phyloP scores from a whole-genome alignment of 371 early-diverging fungal species.

The Smittium mucronatum region DNA sequence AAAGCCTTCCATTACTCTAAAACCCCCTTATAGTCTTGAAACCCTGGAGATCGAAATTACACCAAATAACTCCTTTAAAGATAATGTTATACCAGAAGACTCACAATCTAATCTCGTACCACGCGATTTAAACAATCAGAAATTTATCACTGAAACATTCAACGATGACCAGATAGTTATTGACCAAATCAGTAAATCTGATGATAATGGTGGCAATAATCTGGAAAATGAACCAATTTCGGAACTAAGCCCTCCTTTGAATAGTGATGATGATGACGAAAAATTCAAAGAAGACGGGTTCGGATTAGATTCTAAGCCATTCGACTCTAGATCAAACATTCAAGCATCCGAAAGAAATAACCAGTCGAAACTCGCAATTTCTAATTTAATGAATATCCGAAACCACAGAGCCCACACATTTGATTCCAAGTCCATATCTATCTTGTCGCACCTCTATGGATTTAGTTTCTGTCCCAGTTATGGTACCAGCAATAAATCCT shows the following conservation, averaged over 20 bases:
- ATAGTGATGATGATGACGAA: background rate
- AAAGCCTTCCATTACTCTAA: no score
- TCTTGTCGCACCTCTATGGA: background rate
- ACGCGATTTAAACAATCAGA: background rate
- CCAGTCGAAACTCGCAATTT: background rate
- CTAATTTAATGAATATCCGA: background rate
- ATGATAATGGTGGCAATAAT: background rate
- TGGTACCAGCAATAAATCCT: background rate
- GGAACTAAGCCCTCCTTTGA: background rate
- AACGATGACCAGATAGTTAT: background rate
- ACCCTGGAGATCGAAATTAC: background rate
- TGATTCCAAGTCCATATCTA: background rate
- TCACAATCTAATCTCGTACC: background rate
- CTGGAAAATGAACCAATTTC: background rate
- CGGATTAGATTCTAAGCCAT: background rate
- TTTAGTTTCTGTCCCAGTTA: background rate
- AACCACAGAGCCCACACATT: background rate
- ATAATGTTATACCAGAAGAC: background rate
- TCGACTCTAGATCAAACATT: background rate
- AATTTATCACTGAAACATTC: background rate
- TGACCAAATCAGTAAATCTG: background rate
- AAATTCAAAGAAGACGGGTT: background rate
- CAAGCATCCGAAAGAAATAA: background rate
- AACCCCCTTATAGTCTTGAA: no score
- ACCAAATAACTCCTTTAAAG: background rate